Evolutionary conservation across 1,284 basidiomycete species (phyloP).

Genomic region (Laetiporus sulphureus): DNA sequence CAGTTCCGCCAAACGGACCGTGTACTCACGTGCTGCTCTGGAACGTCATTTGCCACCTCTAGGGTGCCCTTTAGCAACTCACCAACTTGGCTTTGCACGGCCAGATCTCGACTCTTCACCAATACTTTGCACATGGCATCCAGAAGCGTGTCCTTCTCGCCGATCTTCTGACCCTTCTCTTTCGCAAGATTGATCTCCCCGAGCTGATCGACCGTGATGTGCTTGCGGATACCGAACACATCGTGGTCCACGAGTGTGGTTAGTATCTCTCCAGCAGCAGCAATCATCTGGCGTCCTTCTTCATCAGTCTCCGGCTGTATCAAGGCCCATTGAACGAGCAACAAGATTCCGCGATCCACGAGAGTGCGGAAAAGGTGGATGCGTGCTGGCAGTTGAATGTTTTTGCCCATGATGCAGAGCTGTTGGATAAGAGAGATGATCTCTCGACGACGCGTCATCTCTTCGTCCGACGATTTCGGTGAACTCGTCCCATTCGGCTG

Average conservation of each 20-base stretch:
- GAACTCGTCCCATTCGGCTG: constrained; percentile 22
- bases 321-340: constrained; percentile 90
- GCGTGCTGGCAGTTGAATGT: constrained; percentile 85
- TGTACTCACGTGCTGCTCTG: constrained; percentile 24
- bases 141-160: constrained; percentile 68
- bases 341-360: constrained; percentile 84
- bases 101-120: constrained; percentile 75
- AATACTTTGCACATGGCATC: constrained; percentile 74
- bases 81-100: constrained; percentile 85
- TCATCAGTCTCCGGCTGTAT: constrained; percentile 30
- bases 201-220: constrained; percentile 80
- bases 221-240: constrained; percentile 77
- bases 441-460: constrained; percentile 52
- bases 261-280: constrained; percentile 85
- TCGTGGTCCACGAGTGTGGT: constrained; percentile 90
- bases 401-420: constrained; percentile 93
- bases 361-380: constrained; percentile 86
- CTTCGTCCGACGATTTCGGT: constrained; percentile 30
- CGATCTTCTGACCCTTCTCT: constrained; percentile 43
- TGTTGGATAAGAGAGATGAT: constrained; percentile 88
- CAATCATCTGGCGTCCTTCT: constrained; percentile 51
- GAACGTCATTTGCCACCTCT: constrained; percentile 51
- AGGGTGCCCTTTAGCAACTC: constrained; percentile 86
- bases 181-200: constrained; percentile 58
- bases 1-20: not conserved